Evolutionary conservation across 2,329 filamentous ascomycete species (phyloP).

Genomic region (Grosmannia serpens): DNA sequence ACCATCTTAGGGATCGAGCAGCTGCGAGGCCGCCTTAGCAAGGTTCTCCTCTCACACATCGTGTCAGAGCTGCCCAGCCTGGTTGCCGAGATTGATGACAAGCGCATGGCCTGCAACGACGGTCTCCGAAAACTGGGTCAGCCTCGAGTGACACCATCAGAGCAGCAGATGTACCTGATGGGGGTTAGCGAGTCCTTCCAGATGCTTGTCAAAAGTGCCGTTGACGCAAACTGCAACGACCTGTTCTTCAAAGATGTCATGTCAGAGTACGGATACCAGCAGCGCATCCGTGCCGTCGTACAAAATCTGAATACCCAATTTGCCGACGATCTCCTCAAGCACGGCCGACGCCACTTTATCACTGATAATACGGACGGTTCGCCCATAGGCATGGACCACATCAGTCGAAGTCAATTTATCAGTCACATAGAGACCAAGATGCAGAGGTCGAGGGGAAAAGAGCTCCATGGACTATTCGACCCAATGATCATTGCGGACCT

Average conservation of each 20-base stretch:
- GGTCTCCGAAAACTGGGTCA: neutral
- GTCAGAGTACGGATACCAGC: constrained; percentile 21
- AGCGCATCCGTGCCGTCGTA: constrained; percentile 40
- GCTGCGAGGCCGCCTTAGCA: constrained; percentile 37
- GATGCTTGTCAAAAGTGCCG: constrained; percentile 13
- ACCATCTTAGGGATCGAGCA: constrained; percentile 33
- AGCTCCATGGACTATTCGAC: constrained; percentile 24
- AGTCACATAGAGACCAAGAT: constrained; percentile 17
- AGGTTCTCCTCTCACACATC: constrained; percentile 37
- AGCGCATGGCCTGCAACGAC: constrained; percentile 2
- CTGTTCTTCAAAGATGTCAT: constrained; percentile 10
- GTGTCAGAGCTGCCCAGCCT: constrained; percentile 28
- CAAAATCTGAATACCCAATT: constrained; percentile 39
- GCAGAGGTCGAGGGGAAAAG: constrained; percentile 18
- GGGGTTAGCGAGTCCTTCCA: constrained; percentile 16
- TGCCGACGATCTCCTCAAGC: constrained; percentile 13
- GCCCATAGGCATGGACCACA: constrained; percentile 5
- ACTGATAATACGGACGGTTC: neutral
- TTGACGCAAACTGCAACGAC: constrained; percentile 18
- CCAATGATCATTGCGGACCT: constrained; percentile 22
- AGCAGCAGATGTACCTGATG: constrained; percentile 18
- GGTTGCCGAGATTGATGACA: neutral
- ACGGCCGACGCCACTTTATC: constrained; percentile 19
- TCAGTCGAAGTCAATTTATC: constrained; percentile 13
- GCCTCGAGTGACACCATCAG: neutral